Conservation (phyloP, 352 stramenopile species). For the Pythium coloratum region DNA sequence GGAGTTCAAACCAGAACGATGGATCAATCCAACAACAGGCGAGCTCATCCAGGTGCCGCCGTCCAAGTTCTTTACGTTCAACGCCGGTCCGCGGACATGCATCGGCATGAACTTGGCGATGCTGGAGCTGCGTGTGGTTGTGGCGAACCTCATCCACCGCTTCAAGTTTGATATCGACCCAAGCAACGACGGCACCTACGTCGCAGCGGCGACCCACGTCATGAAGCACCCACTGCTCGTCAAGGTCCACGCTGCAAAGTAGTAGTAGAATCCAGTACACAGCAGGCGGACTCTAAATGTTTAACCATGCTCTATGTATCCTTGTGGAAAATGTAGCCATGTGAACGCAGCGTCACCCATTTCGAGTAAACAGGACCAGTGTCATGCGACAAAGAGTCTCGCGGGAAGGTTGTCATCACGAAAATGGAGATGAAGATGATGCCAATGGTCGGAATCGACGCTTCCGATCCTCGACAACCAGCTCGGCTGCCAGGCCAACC, state of each 20-base stretch:
- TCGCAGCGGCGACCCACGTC: not conserved
- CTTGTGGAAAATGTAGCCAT: not conserved
- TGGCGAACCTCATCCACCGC: slow-evolving; percentile 11
- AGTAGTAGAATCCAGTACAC: too few species aligned
- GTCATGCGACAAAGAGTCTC: not conserved
- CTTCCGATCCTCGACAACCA: slow-evolving; percentile 8
- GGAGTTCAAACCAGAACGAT: slow-evolving; percentile 33
- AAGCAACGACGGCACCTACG: slow-evolving; percentile 18
- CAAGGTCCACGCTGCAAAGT: not conserved
- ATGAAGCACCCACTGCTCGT: slow-evolving; percentile 17
- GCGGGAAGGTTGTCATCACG: not conserved
- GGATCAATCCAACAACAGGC: slow-evolving; percentile 27
- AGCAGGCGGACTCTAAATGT: too few species aligned
- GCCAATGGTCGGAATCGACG: not conserved
- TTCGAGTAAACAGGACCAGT: not conserved
- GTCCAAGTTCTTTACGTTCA: slow-evolving; percentile 39
- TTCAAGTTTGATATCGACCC: slow-evolving; percentile 10
- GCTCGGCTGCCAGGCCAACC: slow-evolving; percentile 15
- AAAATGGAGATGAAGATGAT: slow-evolving; percentile 2
- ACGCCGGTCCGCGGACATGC: slow-evolving; percentile 41
- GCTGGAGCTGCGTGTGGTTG: slow-evolving; percentile 9
- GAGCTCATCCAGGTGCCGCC: slow-evolving; percentile 11
- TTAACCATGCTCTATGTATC: too few species aligned
- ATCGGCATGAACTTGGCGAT: slow-evolving; percentile 34
- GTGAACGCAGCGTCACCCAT: not conserved